Evolutionary conservation across 31 red algal species (phyloP), one percentile per base, ranked within the genome.

Genomic region (Porphyra umbilicalis): DNA sequence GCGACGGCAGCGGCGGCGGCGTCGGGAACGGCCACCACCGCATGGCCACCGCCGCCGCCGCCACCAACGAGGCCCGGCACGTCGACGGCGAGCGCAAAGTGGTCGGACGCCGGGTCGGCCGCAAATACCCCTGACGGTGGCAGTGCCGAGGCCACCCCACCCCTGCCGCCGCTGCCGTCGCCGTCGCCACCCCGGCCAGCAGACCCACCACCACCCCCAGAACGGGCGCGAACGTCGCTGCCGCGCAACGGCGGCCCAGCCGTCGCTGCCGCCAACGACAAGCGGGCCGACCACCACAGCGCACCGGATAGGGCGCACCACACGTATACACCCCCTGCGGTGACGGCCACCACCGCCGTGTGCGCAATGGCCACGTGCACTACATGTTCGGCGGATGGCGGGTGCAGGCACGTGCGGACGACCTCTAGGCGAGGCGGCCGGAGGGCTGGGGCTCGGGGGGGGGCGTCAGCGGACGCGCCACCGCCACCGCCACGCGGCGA

Each of bases 251-350:
- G 11, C 57, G 25, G 11, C 2, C 57, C 4, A 4, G 57, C 57
- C 5, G 14, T 25, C 13, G 57, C 57, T 8, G 57, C 3, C 20
- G 57, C 57, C 33, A 75, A 77, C 74, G 36, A 38, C 77, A 93
- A 75, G 38, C 90, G 80, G 30, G 76, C 44, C 29, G 90, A 93
- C 90, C 90, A 93, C 86, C 85, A 93, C 39, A 93, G 85, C 9
- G 82, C 77, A 36, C 85, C 85, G 4, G 90, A 82, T 36, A 93
- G 38, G 5, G 82, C 79, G 83, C 88, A 79, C 90, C 90, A 93
- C 29, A 87, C 90, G 77, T 93, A 93, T 25, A 93, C 76, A 11
- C 90, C 85, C 35, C 46, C 25, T 29, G 76, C 74, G 33, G 90
- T 93, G n/a, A 44, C 42, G 3, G 90, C 86, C 29, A 93, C 33